A percentile compares a stretch with the other conserved stretches of the same genome.
Evolutionary conservation across 2,329 filamentous ascomycete genomes (phyloP).

Genomic region (Verticillium tricorpus): DNA sequence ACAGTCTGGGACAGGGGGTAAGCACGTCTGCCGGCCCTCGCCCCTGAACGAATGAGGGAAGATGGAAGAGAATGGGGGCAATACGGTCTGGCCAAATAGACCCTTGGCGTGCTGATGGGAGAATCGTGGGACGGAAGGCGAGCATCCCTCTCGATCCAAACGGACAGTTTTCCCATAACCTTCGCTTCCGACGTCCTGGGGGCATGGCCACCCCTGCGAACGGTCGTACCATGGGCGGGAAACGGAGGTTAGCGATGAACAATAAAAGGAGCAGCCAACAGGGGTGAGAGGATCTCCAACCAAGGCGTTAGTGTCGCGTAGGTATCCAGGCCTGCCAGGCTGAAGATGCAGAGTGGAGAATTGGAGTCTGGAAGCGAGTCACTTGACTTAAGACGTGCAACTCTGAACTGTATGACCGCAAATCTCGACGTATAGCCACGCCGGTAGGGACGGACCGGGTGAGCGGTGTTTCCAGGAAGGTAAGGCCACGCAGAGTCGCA

Average conservation of each 20-base stretch:
- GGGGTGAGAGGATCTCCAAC: constrained; percentile 7
- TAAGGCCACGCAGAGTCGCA: background rate
- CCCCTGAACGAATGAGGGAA: background rate
- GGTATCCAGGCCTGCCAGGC: constrained; percentile 17
- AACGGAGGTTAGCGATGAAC: constrained; percentile 4
- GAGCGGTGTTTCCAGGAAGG: constrained; percentile 20
- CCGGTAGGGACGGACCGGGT: constrained; percentile 37
- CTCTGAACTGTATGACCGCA: constrained; percentile 19
- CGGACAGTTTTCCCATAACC: background rate
- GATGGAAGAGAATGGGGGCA: background rate
- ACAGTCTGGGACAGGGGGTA: background rate
- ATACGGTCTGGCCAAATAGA: background rate
- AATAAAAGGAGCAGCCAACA: constrained; percentile 4
- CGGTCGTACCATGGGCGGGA: constrained; percentile 2
- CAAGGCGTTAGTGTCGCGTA: constrained; percentile 15
- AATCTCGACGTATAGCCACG: constrained; percentile 27
- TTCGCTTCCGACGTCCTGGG: background rate
- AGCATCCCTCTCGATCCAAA: background rate
- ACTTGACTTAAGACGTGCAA: constrained; percentile 21
- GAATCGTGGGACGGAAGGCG: background rate
- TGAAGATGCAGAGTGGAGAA: constrained; percentile 18
- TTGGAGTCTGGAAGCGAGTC: constrained; percentile 16
- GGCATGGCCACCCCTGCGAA: background rate
- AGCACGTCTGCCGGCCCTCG: background rate
- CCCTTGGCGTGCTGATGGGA: background rate